Percentiles rank a stretch among this genome's conserved stretches.
Evolutionary conservation across 2,329 filamentous ascomycete genomes (phyloP).

Genomic region (Furcasterigmium furcatum): DNA sequence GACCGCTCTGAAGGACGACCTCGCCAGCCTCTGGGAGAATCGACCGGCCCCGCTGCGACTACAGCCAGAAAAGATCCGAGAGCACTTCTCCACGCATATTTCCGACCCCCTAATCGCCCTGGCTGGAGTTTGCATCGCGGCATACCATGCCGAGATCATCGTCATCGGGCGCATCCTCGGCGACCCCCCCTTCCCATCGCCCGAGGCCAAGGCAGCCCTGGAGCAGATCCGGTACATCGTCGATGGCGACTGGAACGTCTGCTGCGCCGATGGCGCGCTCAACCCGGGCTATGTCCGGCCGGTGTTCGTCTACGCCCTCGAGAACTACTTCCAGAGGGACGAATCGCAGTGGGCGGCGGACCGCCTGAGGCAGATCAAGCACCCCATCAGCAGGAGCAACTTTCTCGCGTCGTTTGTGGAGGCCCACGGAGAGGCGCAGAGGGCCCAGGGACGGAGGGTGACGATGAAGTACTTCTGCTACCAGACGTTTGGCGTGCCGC

Average conservation of each 20-base stretch:
- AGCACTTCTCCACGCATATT: neutral
- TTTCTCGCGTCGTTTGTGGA: constrained; percentile 8
- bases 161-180: neutral
- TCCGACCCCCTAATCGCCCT: neutral
- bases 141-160: neutral
- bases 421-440: constrained; percentile 6
- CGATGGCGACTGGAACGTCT: neutral
- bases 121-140: neutral
- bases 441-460: constrained; percentile 5
- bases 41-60: neutral
- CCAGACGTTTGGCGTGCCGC: too few relatives aligned
- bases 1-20: too few relatives aligned
- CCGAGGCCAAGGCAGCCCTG: neutral
- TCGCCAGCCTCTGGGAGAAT: neutral
- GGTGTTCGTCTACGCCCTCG: neutral
- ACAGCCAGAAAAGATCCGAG: neutral
- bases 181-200: neutral
- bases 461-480: too few relatives aligned
- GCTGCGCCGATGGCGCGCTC: neutral
- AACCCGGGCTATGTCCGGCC: neutral
- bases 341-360: neutral
- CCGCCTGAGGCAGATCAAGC: constrained; percentile 1
- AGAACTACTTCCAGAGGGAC: neutral
- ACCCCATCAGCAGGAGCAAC: constrained; percentile 6
- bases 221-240: neutral